Conservation (phyloP, 768 basidiomycete genomes). For the Fomitopsis pulvina region DNA sequence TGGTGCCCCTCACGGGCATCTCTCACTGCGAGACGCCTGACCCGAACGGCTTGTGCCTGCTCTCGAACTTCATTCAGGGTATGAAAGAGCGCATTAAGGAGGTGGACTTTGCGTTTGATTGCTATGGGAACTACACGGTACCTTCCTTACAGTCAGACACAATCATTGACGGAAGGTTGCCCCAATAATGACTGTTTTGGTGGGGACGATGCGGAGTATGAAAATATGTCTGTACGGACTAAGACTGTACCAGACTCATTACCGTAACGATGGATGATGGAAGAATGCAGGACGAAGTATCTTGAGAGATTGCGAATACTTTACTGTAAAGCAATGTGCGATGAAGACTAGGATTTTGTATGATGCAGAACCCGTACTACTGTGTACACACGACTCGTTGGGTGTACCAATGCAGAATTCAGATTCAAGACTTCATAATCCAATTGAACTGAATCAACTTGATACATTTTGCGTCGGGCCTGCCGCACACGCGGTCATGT, state of each 20-base stretch:
- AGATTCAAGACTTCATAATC: too few species aligned
- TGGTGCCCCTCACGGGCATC: constrained; percentile 39
- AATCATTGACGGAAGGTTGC: constrained; percentile 3
- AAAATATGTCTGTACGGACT: neutral
- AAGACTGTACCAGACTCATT: neutral
- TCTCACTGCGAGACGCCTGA: constrained; percentile 31
- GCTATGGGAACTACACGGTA: constrained; percentile 39
- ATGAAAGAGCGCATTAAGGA: constrained; percentile 31
- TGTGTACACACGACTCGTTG: too few species aligned
- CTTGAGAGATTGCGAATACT: too few species aligned
- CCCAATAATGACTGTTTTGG: neutral
- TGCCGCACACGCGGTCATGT: neutral
- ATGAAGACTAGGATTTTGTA: too few species aligned
- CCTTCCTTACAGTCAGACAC: constrained; percentile 3
- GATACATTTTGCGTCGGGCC: too few species aligned
- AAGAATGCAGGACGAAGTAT: too few species aligned
- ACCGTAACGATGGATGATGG: too few species aligned
- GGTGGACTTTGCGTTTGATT: constrained; percentile 36
- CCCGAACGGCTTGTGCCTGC: constrained; percentile 35
- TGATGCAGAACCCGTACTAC: too few species aligned
- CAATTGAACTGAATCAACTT: too few species aligned
- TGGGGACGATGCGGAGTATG: neutral
- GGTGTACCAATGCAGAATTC: too few species aligned
- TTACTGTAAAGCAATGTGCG: too few species aligned
- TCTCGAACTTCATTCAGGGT: constrained; percentile 33